A percentile compares a stretch with the other conserved stretches of the same genome.
Conservation (phyloP, 1,139 yeast species). For the Candida tunisiensis region DNA sequence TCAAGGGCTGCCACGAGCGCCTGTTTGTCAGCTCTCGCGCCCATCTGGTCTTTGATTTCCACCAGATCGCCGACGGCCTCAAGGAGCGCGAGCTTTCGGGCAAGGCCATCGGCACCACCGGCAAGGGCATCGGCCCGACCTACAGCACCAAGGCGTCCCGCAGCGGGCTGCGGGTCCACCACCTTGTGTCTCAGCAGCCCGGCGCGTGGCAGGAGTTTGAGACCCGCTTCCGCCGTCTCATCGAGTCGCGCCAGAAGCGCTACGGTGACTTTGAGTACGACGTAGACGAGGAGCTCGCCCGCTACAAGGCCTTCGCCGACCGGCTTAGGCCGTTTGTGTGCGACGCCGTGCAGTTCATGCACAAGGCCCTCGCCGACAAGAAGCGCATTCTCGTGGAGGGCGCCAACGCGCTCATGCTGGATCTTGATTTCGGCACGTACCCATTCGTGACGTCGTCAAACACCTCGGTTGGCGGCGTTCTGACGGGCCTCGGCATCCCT, state of each 20-base stretch:
- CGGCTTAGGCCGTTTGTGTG: slow-evolving; percentile 78
- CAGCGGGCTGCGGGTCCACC: slow-evolving; percentile 94
- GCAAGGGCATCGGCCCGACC: slow-evolving; percentile 98
- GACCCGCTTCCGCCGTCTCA: slow-evolving; percentile 55
- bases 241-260: slow-evolving; percentile 68
- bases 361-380: slow-evolving; percentile 56
- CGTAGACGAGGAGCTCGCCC: slow-evolving; percentile 58
- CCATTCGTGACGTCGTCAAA: slow-evolving; percentile 94
- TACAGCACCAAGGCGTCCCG: slow-evolving; percentile 94
- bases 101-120: slow-evolving; percentile 94
- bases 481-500: slow-evolving; percentile 93
- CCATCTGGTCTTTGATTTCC: slow-evolving; percentile 93
- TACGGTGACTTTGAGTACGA: slow-evolving; percentile 91
- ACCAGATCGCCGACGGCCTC: slow-evolving; percentile 88
- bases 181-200: slow-evolving; percentile 75
- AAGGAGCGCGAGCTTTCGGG: slow-evolving; percentile 83
- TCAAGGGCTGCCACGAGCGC: slow-evolving; percentile 62
- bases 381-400: slow-evolving; percentile 92
- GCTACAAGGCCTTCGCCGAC: slow-evolving; percentile 62
- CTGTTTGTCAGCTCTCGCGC: slow-evolving; percentile 86
- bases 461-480: slow-evolving; percentile 96
- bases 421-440: slow-evolving; percentile 94
- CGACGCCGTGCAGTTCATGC: slow-evolving; percentile 83
- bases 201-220: slow-evolving; percentile 91
- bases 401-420: slow-evolving; percentile 97